Base-by-base conservation (phyloP, 2,329 filamentous ascomycete species). In the Trichoderma gracile region DNA sequence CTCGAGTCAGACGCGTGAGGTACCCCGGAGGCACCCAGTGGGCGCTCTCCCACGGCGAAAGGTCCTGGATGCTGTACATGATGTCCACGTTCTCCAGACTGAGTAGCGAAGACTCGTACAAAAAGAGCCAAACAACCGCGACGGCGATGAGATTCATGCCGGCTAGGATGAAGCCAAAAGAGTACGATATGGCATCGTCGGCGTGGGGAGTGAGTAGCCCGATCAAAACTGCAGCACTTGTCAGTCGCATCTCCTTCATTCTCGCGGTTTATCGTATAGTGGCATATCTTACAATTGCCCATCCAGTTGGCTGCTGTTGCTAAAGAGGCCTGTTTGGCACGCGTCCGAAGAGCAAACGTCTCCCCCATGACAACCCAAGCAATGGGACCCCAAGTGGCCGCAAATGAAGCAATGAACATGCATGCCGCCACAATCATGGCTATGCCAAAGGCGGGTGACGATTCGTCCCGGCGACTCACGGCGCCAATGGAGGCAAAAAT, bases 401-500 rank as follows among this genome's bases (percentile, higher is more conserved):
- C 89, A 69, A 91, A 93, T 1, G 85, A 88, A 55, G 86, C 84
- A 63, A 92, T 92, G 76, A 91, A 92, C 79, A 92, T 84, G 75
- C 86, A 90, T 3, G 89, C 86, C 61, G 89, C 85, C 10, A 89
- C 85, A 68, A 92, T 90, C 83, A 92, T 88, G 66, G 88, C 82
- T 6, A 86, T 84, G 12, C 89, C 89, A 14, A 85, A 81, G 0
- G 77, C 74, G 73, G 68, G 78, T 2, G 52, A 12, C 6, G 8
- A 12, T 43, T 82, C 42, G 38, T 15, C 0, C 73, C 21, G n/a
- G 73, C 74, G 0, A 80, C 76, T 69, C 9, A 74, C 75, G 38
- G 81, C 80, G 8, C 86, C 84, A 38, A 89, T 79, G 0, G 81
- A 79, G 33, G 85, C 87, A 53, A 89, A 90, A 65, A 92, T 78